Percentiles rank a stretch among this genome's conserved stretches.
Evolutionary conservation across 768 basidiomycete species (phyloP).

Genomic region (Termitomyces sp.): DNA sequence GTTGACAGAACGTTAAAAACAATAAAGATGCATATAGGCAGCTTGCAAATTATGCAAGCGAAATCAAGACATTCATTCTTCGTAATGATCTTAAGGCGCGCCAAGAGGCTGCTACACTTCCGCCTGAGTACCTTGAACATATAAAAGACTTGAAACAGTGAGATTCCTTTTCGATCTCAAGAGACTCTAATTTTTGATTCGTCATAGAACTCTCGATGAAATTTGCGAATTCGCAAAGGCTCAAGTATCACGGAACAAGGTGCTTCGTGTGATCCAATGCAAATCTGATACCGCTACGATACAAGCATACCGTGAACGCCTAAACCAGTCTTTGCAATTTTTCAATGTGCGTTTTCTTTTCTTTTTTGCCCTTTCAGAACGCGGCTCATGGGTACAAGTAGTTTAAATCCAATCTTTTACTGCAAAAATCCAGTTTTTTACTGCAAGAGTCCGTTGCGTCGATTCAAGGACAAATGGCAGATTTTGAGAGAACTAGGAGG

Average conservation of each 20-base stretch:
- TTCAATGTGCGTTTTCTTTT: background rate
- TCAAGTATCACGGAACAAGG: background rate
- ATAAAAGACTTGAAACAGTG: background rate
- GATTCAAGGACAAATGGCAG: background rate
- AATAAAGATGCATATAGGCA: background rate
- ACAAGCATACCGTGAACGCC: background rate
- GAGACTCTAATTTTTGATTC: background rate
- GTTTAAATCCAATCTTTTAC: background rate
- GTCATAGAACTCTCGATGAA: background rate
- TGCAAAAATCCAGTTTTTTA: too few relatives aligned
- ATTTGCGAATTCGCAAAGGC: background rate
- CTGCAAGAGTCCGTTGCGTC: background rate
- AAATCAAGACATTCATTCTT: background rate
- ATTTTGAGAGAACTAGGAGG: background rate
- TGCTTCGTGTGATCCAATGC: background rate
- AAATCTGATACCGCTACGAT: background rate
- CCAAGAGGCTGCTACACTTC: background rate
- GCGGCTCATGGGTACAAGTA: background rate
- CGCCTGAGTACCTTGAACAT: background rate
- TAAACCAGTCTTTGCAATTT: background rate
- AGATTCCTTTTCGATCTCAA: background rate
- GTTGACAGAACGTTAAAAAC: background rate
- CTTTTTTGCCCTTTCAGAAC: background rate
- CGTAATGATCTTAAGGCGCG: background rate
- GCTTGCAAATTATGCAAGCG: background rate